Conservation (phyloP, 75 land plant genomes). For the Selaginella tamariscina region DNA sequence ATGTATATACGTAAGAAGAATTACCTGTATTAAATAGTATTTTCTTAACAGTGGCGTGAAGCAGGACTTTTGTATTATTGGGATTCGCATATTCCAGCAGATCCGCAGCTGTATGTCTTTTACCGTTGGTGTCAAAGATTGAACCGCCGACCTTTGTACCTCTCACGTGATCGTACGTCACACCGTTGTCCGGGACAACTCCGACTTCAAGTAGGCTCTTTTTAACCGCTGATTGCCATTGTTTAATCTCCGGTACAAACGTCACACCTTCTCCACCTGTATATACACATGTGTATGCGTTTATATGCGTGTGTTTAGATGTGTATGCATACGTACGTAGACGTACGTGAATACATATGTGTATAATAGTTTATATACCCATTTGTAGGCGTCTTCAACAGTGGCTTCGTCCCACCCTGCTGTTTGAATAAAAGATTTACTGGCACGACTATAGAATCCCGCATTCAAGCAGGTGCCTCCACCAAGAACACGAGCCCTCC, state of each 20-base stretch:
- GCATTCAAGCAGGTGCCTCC: conserved; percentile 75
- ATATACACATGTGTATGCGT: too few relatives aligned
- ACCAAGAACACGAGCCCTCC: conserved; percentile 67
- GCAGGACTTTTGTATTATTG: conserved; percentile 35
- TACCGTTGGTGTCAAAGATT: conserved; percentile 49
- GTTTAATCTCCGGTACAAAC: conserved; percentile 29
- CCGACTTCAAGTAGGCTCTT: conserved; percentile 61
- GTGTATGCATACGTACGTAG: too few relatives aligned
- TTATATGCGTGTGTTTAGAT: too few relatives aligned
- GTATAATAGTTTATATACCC: too few relatives aligned
- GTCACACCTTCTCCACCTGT: conserved; percentile 56
- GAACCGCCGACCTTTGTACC: conserved; percentile 84
- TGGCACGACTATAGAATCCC: conserved; percentile 69
- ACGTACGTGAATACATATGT: too few relatives aligned
- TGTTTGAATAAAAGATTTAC: conserved; percentile 30
- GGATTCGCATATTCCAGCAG: conserved; percentile 55
- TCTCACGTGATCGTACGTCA: conserved; percentile 53
- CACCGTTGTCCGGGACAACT: conserved; percentile 58
- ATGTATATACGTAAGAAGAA: not conserved
- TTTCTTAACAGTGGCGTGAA: conserved; percentile 48
- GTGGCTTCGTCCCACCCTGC: conserved; percentile 46
- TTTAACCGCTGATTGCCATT: conserved; percentile 45
- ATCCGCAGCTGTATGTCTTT: conserved; percentile 70
- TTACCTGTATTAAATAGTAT: conserved; percentile 29
- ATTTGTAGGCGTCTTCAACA: conserved; percentile 55